phyloP scores from a whole-genome alignment of 164 flowering plant genomes.

The Protea cynaroides region DNA sequence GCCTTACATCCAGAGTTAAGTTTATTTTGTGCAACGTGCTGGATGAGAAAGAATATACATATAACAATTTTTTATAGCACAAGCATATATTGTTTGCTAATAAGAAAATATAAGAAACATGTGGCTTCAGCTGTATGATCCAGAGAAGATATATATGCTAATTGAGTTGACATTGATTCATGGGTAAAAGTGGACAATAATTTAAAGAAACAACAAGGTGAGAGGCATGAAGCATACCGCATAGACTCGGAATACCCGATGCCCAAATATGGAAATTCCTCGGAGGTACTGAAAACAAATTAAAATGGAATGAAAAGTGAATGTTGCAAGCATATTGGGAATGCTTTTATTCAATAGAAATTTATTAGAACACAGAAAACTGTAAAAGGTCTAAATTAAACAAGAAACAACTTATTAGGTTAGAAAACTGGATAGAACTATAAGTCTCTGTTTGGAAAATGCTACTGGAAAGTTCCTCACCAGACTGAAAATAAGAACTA shows the following conservation, averaged over 20 bases:
- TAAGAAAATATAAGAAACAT: neutral
- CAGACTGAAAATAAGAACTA: constrained; percentile 76
- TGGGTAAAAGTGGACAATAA: neutral
- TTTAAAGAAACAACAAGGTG: constrained; percentile 1
- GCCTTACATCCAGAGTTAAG: too few relatives aligned
- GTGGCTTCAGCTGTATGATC: too few relatives aligned
- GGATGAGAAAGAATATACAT: too few relatives aligned
- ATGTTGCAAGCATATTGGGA: constrained; percentile 1
- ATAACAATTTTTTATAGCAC: too few relatives aligned
- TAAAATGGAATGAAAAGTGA: neutral
- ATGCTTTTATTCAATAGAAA: neutral
- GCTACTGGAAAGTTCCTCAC: constrained; percentile 32
- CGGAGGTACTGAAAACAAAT: constrained; percentile 65
- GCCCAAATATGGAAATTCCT: constrained; percentile 70
- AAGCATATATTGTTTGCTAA: neutral
- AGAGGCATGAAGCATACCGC: constrained; percentile 48
- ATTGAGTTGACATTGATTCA: neutral
- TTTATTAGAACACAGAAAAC: neutral
- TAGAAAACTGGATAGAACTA: too few relatives aligned
- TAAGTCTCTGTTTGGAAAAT: neutral
- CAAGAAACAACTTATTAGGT: neutral
- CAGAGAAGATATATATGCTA: too few relatives aligned
- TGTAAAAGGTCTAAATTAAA: neutral
- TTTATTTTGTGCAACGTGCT: too few relatives aligned
- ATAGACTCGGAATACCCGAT: constrained; percentile 66